These are phyloP conservation scores for Nakazawaea wyomingensis DNA, from an alignment of 805 yeast species.

Conservation along the genomic window DNA sequence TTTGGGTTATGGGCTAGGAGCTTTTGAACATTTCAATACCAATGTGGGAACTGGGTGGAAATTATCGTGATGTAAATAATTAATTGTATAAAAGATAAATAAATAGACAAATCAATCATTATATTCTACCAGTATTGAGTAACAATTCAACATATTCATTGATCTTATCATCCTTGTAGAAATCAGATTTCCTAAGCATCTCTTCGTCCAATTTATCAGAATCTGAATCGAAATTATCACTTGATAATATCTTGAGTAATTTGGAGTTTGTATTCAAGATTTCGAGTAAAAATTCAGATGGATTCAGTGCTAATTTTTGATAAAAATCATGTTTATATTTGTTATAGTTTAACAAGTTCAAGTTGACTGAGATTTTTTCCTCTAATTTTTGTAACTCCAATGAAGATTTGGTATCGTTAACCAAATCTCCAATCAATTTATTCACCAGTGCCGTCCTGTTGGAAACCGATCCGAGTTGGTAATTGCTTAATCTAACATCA, in stretches of 20 bases:
- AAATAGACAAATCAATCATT: no score
- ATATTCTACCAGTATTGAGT: slow-evolving; percentile 51
- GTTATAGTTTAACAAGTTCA: slow-evolving; percentile 48
- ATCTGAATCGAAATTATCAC: slow-evolving; percentile 48
- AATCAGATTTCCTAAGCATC: slow-evolving; percentile 75
- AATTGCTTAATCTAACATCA: slow-evolving; percentile 59
- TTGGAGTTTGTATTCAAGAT: slow-evolving; percentile 80
- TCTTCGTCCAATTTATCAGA: slow-evolving; percentile 62
- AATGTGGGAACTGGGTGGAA: slow-evolving; percentile 51
- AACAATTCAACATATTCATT: slow-evolving; percentile 75
- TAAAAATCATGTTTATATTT: slow-evolving; percentile 74
- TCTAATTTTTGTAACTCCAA: slow-evolving; percentile 30
- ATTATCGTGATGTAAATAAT: slow-evolving; percentile 25
- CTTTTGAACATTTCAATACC: slow-evolving; percentile 46
- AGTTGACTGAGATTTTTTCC: slow-evolving; percentile 38
- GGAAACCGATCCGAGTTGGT: slow-evolving; percentile 31
- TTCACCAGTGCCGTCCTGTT: slow-evolving; percentile 35
- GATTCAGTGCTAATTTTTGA: slow-evolving; percentile 66
- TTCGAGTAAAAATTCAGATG: slow-evolving; percentile 64
- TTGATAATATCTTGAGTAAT: slow-evolving; percentile 77
- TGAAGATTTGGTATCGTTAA: slow-evolving; percentile 36
- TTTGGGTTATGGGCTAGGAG: slow-evolving; percentile 46
- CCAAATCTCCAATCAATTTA: slow-evolving; percentile 37
- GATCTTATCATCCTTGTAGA: slow-evolving; percentile 73
- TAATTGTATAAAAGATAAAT: no score